phyloP scores from a whole-genome alignment of 345 rosid genomes.

The Garcia nutans region DNA sequence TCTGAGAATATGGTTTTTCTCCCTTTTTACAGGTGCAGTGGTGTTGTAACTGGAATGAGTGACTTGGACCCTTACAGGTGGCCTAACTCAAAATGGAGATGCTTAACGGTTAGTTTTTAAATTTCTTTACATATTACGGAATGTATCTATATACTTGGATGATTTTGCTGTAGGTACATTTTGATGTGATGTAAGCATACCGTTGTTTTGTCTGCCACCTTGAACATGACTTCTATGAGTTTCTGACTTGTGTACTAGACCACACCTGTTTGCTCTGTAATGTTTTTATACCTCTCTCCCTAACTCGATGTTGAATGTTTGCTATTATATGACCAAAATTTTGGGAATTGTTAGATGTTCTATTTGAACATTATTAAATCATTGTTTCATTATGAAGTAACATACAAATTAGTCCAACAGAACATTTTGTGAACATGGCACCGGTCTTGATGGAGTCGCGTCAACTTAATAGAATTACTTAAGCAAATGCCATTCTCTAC shows the following conservation, averaged over 20 bases:
- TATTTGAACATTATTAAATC: background rate
- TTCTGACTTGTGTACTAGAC: background rate
- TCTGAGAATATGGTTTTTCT: conserved; percentile 9
- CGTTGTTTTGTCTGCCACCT: conserved; percentile 5
- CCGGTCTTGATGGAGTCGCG: background rate
- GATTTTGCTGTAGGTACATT: too few relatives aligned
- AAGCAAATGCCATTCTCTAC: background rate
- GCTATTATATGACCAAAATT: background rate
- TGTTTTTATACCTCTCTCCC: too few relatives aligned
- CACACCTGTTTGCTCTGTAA: background rate
- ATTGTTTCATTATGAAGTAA: background rate
- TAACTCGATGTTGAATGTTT: background rate
- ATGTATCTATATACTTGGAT: too few relatives aligned
- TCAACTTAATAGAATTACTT: background rate
- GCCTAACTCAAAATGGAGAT: conserved; percentile 95
- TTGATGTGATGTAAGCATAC: background rate
- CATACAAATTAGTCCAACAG: background rate
- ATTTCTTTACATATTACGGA: background rate
- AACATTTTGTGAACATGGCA: background rate
- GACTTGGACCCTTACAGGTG: conserved; percentile 80
- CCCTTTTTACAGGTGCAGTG: conserved; percentile 54
- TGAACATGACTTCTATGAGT: background rate
- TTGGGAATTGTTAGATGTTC: background rate
- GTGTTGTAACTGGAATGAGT: conserved; percentile 64
- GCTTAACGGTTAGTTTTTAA: conserved; percentile 61